Evolutionary conservation across 163 green algal genomes (phyloP).

Genomic region (Prototheca wickerhamii): DNA sequence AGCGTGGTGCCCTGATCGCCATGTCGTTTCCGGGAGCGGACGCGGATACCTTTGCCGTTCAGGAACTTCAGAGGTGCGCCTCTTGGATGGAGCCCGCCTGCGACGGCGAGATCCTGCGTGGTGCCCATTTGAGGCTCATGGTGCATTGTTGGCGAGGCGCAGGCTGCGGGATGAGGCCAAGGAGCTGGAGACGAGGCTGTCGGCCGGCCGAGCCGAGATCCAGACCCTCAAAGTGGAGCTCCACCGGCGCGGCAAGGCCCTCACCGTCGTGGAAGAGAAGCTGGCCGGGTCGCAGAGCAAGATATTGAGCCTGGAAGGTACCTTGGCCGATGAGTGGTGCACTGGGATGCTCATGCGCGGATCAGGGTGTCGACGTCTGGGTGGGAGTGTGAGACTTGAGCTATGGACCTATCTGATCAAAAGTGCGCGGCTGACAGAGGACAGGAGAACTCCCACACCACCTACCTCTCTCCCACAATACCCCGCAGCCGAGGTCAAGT

Average conservation of each 20-base stretch:
- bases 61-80: background rate
- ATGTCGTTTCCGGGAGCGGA: background rate
- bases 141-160: no score
- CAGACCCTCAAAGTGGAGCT: background rate
- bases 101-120: background rate
- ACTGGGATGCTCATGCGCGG: background rate
- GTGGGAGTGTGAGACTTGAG: background rate
- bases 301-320: background rate
- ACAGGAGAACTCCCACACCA: no score
- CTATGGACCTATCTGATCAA: no score
- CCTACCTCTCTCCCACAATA: background rate
- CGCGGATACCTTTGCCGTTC: background rate
- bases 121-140: no score
- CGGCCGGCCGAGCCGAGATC: background rate
- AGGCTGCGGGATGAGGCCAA: constrained; percentile 1
- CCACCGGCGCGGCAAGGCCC: background rate
- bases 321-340: no score
- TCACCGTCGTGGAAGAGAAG: background rate
- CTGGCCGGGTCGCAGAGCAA: background rate
- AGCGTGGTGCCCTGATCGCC: no score
- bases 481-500: background rate
- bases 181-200: background rate
- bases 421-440: no score
- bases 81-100: no score
- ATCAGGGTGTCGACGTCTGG: no score